Base-by-base conservation (phyloP, 352 stramenopile species). In the Plasmopara viticola region DNA sequence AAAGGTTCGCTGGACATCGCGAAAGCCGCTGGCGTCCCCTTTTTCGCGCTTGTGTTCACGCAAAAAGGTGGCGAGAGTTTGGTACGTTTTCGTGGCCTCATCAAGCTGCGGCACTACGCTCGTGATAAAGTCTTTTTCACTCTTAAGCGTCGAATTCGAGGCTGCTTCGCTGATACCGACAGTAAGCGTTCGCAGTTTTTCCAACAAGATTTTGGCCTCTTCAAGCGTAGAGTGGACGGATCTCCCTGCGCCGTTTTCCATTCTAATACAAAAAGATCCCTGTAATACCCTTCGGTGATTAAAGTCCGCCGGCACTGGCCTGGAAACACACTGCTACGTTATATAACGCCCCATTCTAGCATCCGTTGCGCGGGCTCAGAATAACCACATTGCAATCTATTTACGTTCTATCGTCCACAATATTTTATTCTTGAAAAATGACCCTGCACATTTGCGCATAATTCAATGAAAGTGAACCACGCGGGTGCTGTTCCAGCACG, bases 1-100 rank as follows among this genome's bases (percentile, higher is more conserved):
- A 44, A 84, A 91, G 9, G 62, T 46, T 20, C 77, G 75, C 53
- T 89, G 81, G 2, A 88, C 45, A 5, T 66, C 59, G 14, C 78
- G 76, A 34, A 74, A 84, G 12, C 56, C 53, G 46, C 71, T 79
- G 55, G 67, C 61, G 28, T 84, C 61, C 28, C 62, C 46, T n/a
- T 70, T 61, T 8, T 70, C 64, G 51, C 74, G 71, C 39, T 84
- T 78, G 59, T 88, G 68, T 40, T 76, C 60, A 29, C 85, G 78
- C 0, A 92, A 54, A 31, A 85, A 90, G 2, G 56, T 50, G 10
- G 77, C 77, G 7, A 92, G 64, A 2, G 68, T 51, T 47, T 88
- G 78, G 52, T 89, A 90, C 51, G 77, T 74, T 29, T 44, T 18
- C 0, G 77, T 83, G 7, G 77, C 77, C 18, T 79, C 70, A 34